Conservation (phyloP, 2,329 filamentous ascomycete genomes). For the Torrubiellomyces zombiae region DNA sequence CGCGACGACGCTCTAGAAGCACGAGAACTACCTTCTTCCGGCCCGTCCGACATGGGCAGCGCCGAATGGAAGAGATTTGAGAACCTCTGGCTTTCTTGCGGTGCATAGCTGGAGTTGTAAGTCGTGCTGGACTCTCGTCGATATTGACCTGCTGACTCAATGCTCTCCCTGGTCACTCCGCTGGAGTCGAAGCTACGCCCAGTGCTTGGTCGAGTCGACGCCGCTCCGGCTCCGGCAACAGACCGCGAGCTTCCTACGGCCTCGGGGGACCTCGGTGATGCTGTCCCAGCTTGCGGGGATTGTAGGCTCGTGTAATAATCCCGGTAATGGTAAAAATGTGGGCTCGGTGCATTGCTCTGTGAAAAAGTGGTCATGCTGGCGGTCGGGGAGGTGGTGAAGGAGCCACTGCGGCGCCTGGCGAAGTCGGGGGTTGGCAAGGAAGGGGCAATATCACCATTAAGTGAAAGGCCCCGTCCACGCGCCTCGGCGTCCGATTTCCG, state of each 20-base stretch:
- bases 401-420: slow-evolving; percentile 45
- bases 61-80: slow-evolving; percentile 78
- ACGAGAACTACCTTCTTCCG: slow-evolving; percentile 29
- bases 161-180: slow-evolving; percentile 31
- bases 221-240: slow-evolving; percentile 19
- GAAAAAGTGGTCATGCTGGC: slow-evolving; percentile 12
- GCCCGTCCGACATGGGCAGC: slow-evolving; percentile 58
- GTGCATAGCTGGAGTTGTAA: slow-evolving; percentile 30
- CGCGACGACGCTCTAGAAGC: slow-evolving; percentile 43
- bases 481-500: slow-evolving; percentile 31
- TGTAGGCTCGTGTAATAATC: slow-evolving; percentile 29
- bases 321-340: slow-evolving; percentile 39
- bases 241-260: slow-evolving; percentile 30
- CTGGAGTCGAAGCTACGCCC: slow-evolving; percentile 42
- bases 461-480: slow-evolving; percentile 41
- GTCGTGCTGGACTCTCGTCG: slow-evolving; percentile 39
- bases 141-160: slow-evolving; percentile 28
- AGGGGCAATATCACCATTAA: slow-evolving; percentile 46
- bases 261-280: slow-evolving; percentile 39
- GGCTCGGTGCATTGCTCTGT: slow-evolving; percentile 21
- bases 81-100: slow-evolving; percentile 35
- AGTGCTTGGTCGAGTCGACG: slow-evolving; percentile 37
- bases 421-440: slow-evolving; percentile 51
- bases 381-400: slow-evolving; percentile 44
- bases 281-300: slow-evolving; percentile 35